Conservation (phyloP, 495 filamentous ascomycete genomes). For the Aeminium ludgeri region DNA sequence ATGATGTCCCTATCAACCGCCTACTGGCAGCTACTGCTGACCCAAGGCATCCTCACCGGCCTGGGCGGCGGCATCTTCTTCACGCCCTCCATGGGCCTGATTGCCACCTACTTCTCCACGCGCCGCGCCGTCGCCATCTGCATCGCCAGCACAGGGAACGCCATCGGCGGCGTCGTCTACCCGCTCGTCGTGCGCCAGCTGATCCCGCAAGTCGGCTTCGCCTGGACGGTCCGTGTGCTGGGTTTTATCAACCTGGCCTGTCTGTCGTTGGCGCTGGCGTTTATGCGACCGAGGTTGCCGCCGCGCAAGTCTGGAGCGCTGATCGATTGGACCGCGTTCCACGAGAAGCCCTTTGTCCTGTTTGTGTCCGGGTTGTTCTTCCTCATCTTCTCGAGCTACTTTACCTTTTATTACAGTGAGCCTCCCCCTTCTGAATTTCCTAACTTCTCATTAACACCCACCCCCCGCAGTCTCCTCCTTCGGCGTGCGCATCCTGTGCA, state of each 20-base stretch:
- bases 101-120: constrained; percentile 58
- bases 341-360: constrained; percentile 22
- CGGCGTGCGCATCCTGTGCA: constrained; percentile 16
- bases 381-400: constrained; percentile 23
- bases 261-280: constrained; percentile 7
- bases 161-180: constrained; percentile 67
- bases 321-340: constrained; percentile 27
- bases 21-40: constrained; percentile 67
- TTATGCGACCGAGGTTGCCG: constrained; percentile 22
- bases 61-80: constrained; percentile 62
- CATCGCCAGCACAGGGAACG: constrained; percentile 48
- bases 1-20: constrained; percentile 47
- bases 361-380: constrained; percentile 25
- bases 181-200: constrained; percentile 57
- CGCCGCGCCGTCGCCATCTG: constrained; percentile 54
- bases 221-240: constrained; percentile 27
- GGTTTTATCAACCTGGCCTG: constrained; percentile 25
- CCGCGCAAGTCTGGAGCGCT: constrained; percentile 26
- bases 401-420: constrained; percentile 25
- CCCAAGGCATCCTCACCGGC: constrained; percentile 63
- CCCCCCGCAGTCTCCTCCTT: constrained; percentile 17
- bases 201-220: constrained; percentile 34
- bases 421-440: background rate
- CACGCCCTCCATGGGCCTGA: constrained; percentile 49
- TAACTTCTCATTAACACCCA: background rate